These are phyloP conservation scores for Neurospora crassa DNA, from an alignment of 2,329 filamentous ascomycete species.

Conservation along the genomic window DNA sequence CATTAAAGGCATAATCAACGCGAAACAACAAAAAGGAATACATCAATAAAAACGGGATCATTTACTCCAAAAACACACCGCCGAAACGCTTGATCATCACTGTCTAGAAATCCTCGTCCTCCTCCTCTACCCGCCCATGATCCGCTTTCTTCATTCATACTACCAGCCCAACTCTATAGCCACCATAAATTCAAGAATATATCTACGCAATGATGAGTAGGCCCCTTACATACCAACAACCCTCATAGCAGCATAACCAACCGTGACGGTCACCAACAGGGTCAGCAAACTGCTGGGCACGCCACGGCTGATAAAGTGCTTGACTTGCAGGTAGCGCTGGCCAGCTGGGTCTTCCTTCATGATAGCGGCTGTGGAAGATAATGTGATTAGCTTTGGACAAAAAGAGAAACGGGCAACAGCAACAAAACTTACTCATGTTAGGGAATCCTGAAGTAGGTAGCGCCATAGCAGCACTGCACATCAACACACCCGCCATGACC, in stretches of 20 bases:
- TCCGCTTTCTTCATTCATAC: not conserved
- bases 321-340: slow-evolving; percentile 82
- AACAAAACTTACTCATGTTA: slow-evolving; percentile 86
- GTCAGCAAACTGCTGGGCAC: slow-evolving; percentile 79
- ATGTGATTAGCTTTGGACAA: slow-evolving; percentile 15
- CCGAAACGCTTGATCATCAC: not conserved
- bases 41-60: not conserved
- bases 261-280: slow-evolving; percentile 70
- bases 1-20: not conserved
- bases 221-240: slow-evolving; percentile 32
- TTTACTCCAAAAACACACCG: not conserved
- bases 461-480: slow-evolving; percentile 97
- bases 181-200: not conserved
- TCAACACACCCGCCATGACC: slow-evolving; percentile 89
- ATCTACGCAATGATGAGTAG: not conserved
- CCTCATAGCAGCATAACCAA: slow-evolving; percentile 87
- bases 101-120: not conserved
- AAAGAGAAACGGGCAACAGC: slow-evolving; percentile 3
- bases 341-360: slow-evolving; percentile 98
- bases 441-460: slow-evolving; percentile 94
- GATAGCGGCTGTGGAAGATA: slow-evolving; percentile 61
- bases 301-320: slow-evolving; percentile 91
- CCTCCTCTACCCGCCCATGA: not conserved
- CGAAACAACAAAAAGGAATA: not conserved
- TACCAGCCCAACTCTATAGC: not conserved